These are phyloP conservation scores for Gossypium gossypioides DNA, from an alignment of 441 rosid species.

Conservation along the genomic window DNA sequence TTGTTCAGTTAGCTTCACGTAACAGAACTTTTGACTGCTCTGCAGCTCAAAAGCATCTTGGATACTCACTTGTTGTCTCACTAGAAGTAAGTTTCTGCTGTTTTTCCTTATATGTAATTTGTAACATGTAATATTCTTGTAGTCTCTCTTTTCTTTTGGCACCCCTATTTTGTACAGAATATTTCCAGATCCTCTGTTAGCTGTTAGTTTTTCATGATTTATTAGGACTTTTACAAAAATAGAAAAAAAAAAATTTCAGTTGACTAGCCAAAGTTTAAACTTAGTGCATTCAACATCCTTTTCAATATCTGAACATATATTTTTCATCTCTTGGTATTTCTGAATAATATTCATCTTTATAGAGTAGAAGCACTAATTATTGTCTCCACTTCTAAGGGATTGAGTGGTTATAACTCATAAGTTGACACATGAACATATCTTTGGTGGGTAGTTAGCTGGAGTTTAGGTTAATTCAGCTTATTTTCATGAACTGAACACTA, in stretches of 20 bases:
- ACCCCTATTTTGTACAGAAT: background rate
- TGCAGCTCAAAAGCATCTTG: conserved; percentile 64
- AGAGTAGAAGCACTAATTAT: background rate
- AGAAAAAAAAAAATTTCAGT: background rate
- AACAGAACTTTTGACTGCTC: conserved; percentile 73
- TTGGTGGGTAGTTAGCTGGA: background rate
- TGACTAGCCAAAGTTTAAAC: background rate
- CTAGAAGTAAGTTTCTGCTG: conserved; percentile 44
- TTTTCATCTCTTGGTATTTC: background rate
- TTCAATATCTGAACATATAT: background rate
- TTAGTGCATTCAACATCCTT: background rate
- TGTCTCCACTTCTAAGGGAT: background rate
- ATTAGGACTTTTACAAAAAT: background rate
- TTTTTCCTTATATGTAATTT: background rate
- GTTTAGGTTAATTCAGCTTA: background rate
- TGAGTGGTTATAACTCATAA: background rate
- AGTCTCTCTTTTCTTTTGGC: background rate
- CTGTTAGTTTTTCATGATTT: background rate
- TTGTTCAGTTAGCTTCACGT: conserved; percentile 51
- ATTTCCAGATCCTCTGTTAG: background rate
- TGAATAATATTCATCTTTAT: background rate
- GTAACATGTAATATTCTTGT: background rate
- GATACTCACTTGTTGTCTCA: conserved; percentile 58
- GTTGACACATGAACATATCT: background rate
- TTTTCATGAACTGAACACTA: background rate